Conservation (phyloP, 163 green algal genomes). For the Volvox carteri region DNA sequence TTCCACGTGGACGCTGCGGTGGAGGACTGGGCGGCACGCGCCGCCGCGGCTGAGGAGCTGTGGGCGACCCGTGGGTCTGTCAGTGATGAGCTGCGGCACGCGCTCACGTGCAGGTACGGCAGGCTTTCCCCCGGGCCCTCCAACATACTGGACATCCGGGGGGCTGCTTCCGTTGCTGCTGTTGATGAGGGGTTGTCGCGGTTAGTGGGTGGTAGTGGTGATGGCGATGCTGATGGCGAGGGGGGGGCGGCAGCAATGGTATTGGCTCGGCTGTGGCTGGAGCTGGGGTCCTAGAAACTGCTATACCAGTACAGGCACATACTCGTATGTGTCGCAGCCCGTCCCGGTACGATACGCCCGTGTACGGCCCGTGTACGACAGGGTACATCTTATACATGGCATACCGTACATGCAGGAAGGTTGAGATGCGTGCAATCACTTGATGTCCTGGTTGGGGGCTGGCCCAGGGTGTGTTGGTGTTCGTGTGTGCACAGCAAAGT, state of each 20-base stretch:
- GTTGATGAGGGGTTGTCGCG: background rate
- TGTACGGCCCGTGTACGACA: too few relatives aligned
- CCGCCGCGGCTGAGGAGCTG: background rate
- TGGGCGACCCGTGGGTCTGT: background rate
- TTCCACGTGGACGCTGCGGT: constrained; percentile 31
- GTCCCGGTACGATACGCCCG: too few relatives aligned
- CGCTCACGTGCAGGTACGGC: constrained; percentile 18
- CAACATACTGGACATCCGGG: background rate
- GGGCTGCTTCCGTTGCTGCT: background rate
- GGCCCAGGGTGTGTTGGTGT: too few relatives aligned
- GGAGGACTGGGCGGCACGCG: background rate
- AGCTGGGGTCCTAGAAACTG: background rate
- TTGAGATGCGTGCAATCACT: too few relatives aligned
- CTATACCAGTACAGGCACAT: too few relatives aligned
- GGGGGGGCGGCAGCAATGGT: background rate
- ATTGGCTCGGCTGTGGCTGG: background rate
- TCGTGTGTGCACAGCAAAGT: too few relatives aligned
- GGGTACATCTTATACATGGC: too few relatives aligned
- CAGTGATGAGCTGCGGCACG: background rate
- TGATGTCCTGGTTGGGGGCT: too few relatives aligned
- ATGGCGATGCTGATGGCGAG: background rate
- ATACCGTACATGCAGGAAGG: too few relatives aligned
- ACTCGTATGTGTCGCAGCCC: too few relatives aligned
- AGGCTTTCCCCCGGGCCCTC: background rate
- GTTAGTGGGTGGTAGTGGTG: background rate